Conservation (phyloP, 2,329 filamentous ascomycete species). For the Fusarium burgessii region DNA sequence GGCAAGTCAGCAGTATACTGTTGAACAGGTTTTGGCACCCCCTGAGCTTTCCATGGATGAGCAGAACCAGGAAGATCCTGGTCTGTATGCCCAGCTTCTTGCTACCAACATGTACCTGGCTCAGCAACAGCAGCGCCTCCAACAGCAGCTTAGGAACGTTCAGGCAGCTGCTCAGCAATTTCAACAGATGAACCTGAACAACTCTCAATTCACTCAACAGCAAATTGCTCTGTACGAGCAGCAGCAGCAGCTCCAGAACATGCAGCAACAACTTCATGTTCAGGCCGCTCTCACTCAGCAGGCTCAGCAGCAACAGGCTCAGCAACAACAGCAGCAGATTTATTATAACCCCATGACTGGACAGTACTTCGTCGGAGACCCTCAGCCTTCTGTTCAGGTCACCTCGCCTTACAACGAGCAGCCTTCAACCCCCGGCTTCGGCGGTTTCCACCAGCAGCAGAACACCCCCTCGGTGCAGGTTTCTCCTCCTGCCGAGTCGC, state of each 20-base stretch:
- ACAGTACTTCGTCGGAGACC: constrained; percentile 84
- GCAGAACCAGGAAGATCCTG: constrained; percentile 80
- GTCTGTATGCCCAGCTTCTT: constrained; percentile 87
- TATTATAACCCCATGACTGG: constrained; percentile 90
- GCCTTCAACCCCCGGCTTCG: constrained; percentile 53
- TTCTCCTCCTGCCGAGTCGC: constrained; percentile 78
- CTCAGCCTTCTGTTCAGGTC: constrained; percentile 58
- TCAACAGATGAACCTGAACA: constrained; percentile 78
- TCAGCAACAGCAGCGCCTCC: constrained; percentile 93
- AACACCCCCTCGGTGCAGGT: constrained; percentile 81
- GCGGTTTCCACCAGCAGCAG: constrained; percentile 55
- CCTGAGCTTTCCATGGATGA: constrained; percentile 82
- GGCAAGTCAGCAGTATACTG: constrained; percentile 70
- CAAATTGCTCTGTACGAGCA: constrained; percentile 61
- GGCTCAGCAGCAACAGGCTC: constrained; percentile 55
- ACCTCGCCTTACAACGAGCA: constrained; percentile 59
- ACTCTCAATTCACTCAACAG: constrained; percentile 60
- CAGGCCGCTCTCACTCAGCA: constrained; percentile 54
- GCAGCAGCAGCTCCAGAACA: constrained; percentile 56
- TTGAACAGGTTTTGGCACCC: constrained; percentile 90
- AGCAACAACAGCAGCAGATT: constrained; percentile 71
- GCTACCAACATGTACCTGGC: constrained; percentile 93
- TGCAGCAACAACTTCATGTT: constrained; percentile 55
- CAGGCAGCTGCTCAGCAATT: constrained; percentile 87
- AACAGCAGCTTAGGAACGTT: constrained; percentile 89